Evolutionary conservation across 139 green algal species (phyloP), one percentile per base, ranked within the genome.

Genomic region (Picochlorum sp.): DNA sequence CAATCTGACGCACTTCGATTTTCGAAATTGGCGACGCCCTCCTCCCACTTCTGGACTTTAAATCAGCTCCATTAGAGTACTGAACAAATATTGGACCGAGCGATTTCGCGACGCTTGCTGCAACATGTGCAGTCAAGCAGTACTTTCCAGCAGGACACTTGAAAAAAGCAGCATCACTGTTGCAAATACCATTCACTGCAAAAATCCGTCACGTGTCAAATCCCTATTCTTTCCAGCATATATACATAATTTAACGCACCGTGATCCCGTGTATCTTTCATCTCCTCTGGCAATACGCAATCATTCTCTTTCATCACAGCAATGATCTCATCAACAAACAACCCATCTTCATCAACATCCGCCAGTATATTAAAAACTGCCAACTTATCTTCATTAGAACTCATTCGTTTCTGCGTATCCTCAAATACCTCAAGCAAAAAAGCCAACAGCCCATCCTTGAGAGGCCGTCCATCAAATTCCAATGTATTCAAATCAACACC

Each of bases 311-410:
- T 44, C 18, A 74, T 45, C 21, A 21, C 59, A 41, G 11, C 73
- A 57, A 28, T 71, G 11, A 84, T 60, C n/a, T 76, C 56, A 1
- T 21, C 38, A 11, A 76, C 28, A 23, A 47, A 37, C 16, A 68
- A 28, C 10, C 74, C 68, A 4, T 63, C 37, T 6, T 47, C 20
- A 11, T 74, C 77, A 14, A 65, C 72, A 30, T 78, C 68, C 50
- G 67, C 70, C 49, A 88, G 67, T 18, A 83, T 74, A 45, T 50
- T 23, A 41, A 86, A 73, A 57, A 81, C 69, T 14, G 61, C 60
- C 34, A 68, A 66, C 69, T 86, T 89, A 47, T 82, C 61, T 34
- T 69, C 79, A 21, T 76, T 76, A 24, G 69, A 60, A 49, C 76
- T 70, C 47, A 86, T 55, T 11, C 70, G 57, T 31, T 74, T 50